These are phyloP conservation scores for Areca catechu DNA, from an alignment of 176 grass and related monocot genomes.

Conservation along the genomic window DNA sequence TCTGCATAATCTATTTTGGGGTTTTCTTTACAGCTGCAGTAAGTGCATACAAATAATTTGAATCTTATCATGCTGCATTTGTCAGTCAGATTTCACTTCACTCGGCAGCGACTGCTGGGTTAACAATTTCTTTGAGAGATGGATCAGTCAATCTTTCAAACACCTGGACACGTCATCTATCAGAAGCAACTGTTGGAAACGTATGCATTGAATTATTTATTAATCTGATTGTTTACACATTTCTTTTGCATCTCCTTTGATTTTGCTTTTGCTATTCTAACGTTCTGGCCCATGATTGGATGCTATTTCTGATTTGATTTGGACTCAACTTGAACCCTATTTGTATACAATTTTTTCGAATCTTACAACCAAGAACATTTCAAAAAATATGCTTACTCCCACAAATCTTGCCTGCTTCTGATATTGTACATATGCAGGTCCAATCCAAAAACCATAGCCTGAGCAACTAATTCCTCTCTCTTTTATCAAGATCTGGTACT, in stretches of 20 bases:
- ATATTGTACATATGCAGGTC: too few species aligned
- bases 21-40: too few species aligned
- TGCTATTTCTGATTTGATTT: too few species aligned
- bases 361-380: too few species aligned
- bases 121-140: constrained; percentile 74
- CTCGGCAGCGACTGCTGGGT: constrained; percentile 75
- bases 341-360: too few species aligned
- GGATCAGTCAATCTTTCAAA: constrained; percentile 92
- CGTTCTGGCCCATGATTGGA: neutral
- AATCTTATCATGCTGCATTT: neutral
- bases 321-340: too few species aligned
- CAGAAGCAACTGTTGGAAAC: constrained; percentile 71
- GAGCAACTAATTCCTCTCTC: too few species aligned
- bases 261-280: constrained; percentile 6
- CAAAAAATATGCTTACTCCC: too few species aligned
- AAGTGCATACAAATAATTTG: neutral
- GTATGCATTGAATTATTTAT: constrained; percentile 29
- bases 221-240: constrained; percentile 2
- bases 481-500: too few species aligned
- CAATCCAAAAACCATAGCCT: too few species aligned
- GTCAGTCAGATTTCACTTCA: constrained; percentile 86
- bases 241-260: constrained; percentile 2
- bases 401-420: too few species aligned
- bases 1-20: too few species aligned
- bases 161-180: constrained; percentile 84